Evolutionary conservation across 306 rosid species (phyloP).

Genomic region (Benincasa hispida): DNA sequence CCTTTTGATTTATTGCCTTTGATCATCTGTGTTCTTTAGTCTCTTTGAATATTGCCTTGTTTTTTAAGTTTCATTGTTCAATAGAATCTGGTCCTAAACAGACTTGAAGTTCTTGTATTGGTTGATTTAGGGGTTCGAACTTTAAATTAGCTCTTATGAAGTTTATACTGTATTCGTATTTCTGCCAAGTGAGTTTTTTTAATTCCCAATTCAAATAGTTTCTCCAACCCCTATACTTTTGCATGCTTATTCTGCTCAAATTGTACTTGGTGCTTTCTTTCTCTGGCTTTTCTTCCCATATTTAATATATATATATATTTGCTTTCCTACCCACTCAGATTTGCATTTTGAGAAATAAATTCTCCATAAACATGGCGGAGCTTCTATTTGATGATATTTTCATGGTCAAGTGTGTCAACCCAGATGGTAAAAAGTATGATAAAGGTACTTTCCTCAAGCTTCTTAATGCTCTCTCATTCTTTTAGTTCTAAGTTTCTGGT

Average conservation of each 20-base stretch:
- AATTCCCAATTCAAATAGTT: too few species aligned
- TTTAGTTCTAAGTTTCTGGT: neutral
- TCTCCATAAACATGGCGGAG: slow-evolving; percentile 43
- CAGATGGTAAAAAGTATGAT: slow-evolving; percentile 82
- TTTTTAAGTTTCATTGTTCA: too few species aligned
- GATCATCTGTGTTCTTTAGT: too few species aligned
- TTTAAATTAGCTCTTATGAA: too few species aligned
- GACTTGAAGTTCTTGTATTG: too few species aligned
- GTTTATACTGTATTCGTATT: too few species aligned
- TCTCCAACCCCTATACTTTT: too few species aligned
- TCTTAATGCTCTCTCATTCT: neutral
- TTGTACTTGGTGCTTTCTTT: neutral
- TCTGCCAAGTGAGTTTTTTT: neutral
- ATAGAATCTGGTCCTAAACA: too few species aligned
- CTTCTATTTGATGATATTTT: slow-evolving; percentile 76
- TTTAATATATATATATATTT: neutral
- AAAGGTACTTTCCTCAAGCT: slow-evolving; percentile 31
- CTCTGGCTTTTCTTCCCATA: neutral
- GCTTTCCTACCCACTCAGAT: neutral
- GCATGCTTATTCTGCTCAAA: too few species aligned
- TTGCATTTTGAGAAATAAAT: neutral
- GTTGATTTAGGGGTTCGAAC: too few species aligned
- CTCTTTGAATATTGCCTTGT: too few species aligned
- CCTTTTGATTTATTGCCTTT: too few species aligned
- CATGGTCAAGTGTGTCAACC: slow-evolving; percentile 48